Evolutionary conservation across 352 stramenopile genomes (phyloP).

Genomic region (Pythium chondricola): DNA sequence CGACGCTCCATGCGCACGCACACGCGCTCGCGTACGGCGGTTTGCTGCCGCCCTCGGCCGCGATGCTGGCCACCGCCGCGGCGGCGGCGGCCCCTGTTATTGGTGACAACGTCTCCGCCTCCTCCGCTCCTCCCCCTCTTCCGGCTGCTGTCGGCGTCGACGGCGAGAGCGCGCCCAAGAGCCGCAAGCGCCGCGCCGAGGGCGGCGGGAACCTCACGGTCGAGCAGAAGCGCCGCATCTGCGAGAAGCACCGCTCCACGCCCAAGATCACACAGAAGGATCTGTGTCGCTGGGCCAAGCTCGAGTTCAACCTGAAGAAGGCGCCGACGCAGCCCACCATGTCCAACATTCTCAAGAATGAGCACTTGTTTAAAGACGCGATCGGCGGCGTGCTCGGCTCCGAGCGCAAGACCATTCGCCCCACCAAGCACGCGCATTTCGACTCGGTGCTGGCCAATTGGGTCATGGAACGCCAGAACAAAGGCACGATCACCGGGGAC

Average conservation of each 20-base stretch:
- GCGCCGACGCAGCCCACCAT: slow-evolving; percentile 76
- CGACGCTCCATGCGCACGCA: slow-evolving; percentile 15
- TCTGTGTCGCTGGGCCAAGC: slow-evolving; percentile 82
- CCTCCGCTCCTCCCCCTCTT: not conserved
- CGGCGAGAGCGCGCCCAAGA: slow-evolving; percentile 7
- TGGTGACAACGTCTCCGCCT: slow-evolving; percentile 15
- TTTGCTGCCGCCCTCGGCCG: no score
- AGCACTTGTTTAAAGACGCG: slow-evolving; percentile 83
- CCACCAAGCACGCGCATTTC: slow-evolving; percentile 68
- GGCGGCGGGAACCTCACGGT: slow-evolving; percentile 79
- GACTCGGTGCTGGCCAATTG: slow-evolving; percentile 84
- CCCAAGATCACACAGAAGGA: slow-evolving; percentile 88
- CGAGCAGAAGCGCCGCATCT: slow-evolving; percentile 85
- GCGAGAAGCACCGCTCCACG: slow-evolving; percentile 79
- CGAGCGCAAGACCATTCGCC: slow-evolving; percentile 81
- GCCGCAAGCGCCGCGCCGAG: slow-evolving; percentile 41
- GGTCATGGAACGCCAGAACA: slow-evolving; percentile 87
- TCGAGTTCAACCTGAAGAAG: slow-evolving; percentile 84
- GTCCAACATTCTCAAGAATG: slow-evolving; percentile 85
- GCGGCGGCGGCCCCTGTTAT: slow-evolving; percentile 13
- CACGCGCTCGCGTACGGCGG: slow-evolving; percentile 5
- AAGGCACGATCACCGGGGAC: slow-evolving; percentile 84
- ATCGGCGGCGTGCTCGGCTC: slow-evolving; percentile 69
- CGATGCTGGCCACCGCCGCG: no score
- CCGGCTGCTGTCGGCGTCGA: slow-evolving; percentile 4